Percentiles rank a stretch among this genome's conserved stretches.
Evolutionary conservation across 345 rosid genomes (phyloP).

Genomic region (Gossypium sturtianum): DNA sequence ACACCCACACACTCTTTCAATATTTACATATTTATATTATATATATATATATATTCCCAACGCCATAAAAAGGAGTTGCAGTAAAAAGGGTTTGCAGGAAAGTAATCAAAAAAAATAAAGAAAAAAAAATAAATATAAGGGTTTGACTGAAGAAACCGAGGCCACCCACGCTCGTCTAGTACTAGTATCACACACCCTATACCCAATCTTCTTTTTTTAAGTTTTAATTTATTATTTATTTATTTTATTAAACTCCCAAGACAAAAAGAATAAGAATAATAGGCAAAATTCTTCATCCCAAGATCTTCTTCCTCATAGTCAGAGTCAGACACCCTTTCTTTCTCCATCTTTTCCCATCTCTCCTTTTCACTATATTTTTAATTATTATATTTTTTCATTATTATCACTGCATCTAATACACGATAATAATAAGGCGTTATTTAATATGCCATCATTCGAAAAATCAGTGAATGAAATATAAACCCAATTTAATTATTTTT

Average conservation of each 20-base stretch:
- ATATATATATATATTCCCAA: not conserved
- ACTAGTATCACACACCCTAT: constrained; percentile 14
- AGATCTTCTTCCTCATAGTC: not conserved
- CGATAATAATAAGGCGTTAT: fast-evolving
- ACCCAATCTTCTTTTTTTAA: not conserved
- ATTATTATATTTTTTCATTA: too few relatives aligned
- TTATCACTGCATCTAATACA: too few relatives aligned
- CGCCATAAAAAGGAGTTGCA: not conserved
- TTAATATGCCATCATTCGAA: too few relatives aligned
- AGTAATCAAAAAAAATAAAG: constrained; percentile 11
- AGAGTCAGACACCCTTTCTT: not conserved
- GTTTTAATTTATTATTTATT: not conserved
- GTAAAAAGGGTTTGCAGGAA: not conserved
- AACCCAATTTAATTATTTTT: not conserved
- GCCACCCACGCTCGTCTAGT: constrained; percentile 23
- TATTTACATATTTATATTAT: too few relatives aligned
- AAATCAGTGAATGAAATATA: too few relatives aligned
- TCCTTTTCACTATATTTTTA: constrained; percentile 15
- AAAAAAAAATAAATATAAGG: constrained; percentile 1
- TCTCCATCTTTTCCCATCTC: constrained; percentile 16
- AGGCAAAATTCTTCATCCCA: constrained; percentile 2
- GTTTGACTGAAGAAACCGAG: constrained; percentile 44
- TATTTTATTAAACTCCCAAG: constrained; percentile 24
- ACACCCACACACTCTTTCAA: too few relatives aligned
- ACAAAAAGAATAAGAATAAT: constrained; percentile 9